Percentiles rank a stretch among this genome's conserved stretches.
phyloP scores from a whole-genome alignment of 2,329 filamentous ascomycete genomes.

The Pyrenophora seminiperda region DNA sequence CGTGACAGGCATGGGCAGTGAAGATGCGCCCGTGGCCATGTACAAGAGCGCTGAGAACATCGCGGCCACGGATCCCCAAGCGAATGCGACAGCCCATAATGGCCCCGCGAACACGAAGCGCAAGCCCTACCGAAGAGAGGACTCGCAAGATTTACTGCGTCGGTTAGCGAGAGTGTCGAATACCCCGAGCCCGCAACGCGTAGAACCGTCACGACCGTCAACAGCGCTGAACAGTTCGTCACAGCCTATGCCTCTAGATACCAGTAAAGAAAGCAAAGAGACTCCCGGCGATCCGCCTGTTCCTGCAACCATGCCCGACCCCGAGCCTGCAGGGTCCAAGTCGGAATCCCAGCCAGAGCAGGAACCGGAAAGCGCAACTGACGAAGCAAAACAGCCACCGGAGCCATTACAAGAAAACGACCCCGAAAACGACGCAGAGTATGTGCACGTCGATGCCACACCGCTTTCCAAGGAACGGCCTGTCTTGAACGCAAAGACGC shows the following conservation, averaged over 20 bases:
- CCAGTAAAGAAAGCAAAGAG: not conserved
- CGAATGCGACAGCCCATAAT: conserved; percentile 29
- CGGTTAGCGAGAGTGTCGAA: conserved; percentile 54
- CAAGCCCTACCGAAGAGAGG: conserved; percentile 43
- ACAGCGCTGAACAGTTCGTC: conserved; percentile 25
- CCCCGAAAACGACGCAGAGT: conserved; percentile 1
- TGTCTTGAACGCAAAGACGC: conserved; percentile 47
- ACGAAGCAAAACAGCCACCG: conserved; percentile 7
- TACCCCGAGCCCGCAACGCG: conserved; percentile 52
- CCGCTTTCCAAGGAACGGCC: conserved; percentile 34
- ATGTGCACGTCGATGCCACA: conserved; percentile 31
- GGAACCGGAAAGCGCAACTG: conserved; percentile 7
- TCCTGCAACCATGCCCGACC: not conserved
- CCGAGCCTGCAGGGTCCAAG: conserved; percentile 3
- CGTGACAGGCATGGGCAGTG: conserved; percentile 30
- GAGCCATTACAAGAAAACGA: conserved; percentile 2
- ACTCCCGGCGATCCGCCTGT: conserved; percentile 1
- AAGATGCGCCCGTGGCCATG: conserved; percentile 42
- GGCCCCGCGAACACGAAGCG: conserved; percentile 36
- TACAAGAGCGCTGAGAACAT: conserved; percentile 44
- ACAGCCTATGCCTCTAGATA: conserved; percentile 12
- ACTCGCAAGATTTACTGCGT: conserved; percentile 54
- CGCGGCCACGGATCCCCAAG: conserved; percentile 35
- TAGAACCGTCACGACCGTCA: conserved; percentile 25
- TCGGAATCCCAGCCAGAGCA: conserved; percentile 9